Base-by-base conservation (phyloP, 176 grass and related monocot species). In the Themeda triandra region DNA sequence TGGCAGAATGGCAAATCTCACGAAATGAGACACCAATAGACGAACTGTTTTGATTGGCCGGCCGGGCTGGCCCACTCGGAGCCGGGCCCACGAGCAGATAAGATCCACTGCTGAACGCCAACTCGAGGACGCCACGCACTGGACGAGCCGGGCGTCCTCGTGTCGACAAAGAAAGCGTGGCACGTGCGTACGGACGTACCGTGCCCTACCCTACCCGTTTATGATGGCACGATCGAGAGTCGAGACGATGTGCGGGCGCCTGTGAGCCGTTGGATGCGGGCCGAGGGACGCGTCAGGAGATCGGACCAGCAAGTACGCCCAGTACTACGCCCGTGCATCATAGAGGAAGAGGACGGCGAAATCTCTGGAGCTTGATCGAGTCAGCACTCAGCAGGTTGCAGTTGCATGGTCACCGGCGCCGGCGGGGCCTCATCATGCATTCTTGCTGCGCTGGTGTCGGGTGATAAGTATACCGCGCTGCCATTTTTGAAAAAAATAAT, bases 61-160 rank as follows among this genome's bases (percentile, higher is more conserved):
- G 64, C 0, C 13, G 42, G 28, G 13, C 3, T 17, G 75, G 24
- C 11, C 27, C 67, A 19, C 13, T 32, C 6, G 3, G 30, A 2
- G 2, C 1, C 2, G 78, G 88, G 83, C 3, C 79, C 84, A 67
- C 56, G 25, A 83, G 78, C 7, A 23, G 88, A 86, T 90, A 90
- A 86, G 88, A 86, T 83, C 79, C 88, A 77, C 24, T 0, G 29
- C 71, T 12, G 32, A 36, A 37, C 19, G 78, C 83, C 78, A 54
- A 66, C 7, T 54, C 4, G 15, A 3, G 21, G 73, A 44, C 80
- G 88, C 10, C 84, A 73, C 51, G 65, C 33, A 56, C 18, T 19
- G 60, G 60, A 31, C 25, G 21, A 48, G 15, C 60, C 39, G 5
- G 28, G 21, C 17, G 78, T 29, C 6, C 18, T 66, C 78, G 78